Conservation (phyloP, 345 rosid species). For the Draba incana region DNA sequence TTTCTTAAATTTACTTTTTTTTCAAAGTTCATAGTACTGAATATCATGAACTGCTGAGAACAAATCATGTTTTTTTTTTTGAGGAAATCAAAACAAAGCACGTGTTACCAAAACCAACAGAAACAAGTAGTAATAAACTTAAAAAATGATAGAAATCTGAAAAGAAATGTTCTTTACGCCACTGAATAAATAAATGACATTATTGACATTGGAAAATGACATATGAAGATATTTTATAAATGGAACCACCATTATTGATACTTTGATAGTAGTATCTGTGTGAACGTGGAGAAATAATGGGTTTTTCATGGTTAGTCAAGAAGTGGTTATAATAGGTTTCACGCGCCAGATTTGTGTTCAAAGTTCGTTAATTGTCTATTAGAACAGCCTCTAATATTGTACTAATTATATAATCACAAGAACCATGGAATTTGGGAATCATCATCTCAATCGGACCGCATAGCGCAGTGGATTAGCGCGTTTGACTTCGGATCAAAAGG, state of each 20-base stretch:
- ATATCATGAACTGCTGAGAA: conserved; percentile 3
- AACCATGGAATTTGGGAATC: too few species aligned
- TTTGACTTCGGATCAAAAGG: conserved; percentile 90
- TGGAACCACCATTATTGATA: conserved; percentile 33
- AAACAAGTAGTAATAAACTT: not conserved
- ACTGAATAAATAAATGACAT: not conserved
- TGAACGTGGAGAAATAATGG: conserved; percentile 30
- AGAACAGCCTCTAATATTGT: too few species aligned
- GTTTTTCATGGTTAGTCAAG: not conserved
- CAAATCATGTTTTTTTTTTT: not conserved
- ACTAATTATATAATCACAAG: too few species aligned
- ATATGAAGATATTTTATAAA: conserved; percentile 21
- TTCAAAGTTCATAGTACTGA: not conserved
- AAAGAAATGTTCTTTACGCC: not conserved
- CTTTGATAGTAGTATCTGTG: not conserved
- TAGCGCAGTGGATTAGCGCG: conserved; percentile 99
- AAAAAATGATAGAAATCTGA: not conserved
- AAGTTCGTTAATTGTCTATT: too few species aligned
- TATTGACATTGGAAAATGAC: conserved; percentile 28
- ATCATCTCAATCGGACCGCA: conserved; percentile 46
- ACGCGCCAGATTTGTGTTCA: not conserved
- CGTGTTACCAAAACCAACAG: conserved; percentile 2
- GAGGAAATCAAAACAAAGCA: too few species aligned
- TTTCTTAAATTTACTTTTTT: conserved; percentile 8
- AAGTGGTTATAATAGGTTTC: not conserved